These are phyloP conservation scores for Dentipellis sp. DNA, from an alignment of 768 basidiomycete genomes.

Conservation along the genomic window DNA sequence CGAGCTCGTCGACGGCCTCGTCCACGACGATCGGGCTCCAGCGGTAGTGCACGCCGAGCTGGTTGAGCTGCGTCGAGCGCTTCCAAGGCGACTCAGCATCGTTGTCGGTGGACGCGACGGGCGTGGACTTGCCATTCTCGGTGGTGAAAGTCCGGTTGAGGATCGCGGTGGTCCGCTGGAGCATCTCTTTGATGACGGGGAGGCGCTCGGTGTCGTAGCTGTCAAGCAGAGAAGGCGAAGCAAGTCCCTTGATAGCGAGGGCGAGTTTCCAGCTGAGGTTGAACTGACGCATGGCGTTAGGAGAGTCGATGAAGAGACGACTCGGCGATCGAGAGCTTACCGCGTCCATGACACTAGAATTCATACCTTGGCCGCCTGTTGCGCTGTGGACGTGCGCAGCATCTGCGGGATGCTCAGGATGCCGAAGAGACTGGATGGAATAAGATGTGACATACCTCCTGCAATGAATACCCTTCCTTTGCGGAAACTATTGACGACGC, in stretches of 20 bases:
- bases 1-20: too few relatives aligned
- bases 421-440: constrained; percentile 7
- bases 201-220: constrained; percentile 12
- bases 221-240: constrained; percentile 7
- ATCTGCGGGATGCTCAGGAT: neutral
- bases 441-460: constrained; percentile 10
- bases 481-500: constrained; percentile 10
- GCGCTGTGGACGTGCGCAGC: constrained; percentile 5
- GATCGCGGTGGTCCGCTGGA: constrained; percentile 6
- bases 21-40: too few relatives aligned
- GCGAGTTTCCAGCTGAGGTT: constrained; percentile 14
- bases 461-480: constrained; percentile 12
- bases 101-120: too few relatives aligned
- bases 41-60: constrained; percentile 13
- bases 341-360: too few relatives aligned
- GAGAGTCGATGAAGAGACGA: neutral
- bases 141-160: neutral
- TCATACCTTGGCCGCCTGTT: constrained; percentile 3
- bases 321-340: neutral
- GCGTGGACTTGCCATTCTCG: neutral
- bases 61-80: neutral
- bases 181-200: too few relatives aligned
- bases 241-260: constrained; percentile 8
- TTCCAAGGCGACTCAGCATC: neutral
- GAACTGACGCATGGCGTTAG: neutral